phyloP scores from a whole-genome alignment of 495 filamentous ascomycete genomes.

The Penicillium flavigenum region DNA sequence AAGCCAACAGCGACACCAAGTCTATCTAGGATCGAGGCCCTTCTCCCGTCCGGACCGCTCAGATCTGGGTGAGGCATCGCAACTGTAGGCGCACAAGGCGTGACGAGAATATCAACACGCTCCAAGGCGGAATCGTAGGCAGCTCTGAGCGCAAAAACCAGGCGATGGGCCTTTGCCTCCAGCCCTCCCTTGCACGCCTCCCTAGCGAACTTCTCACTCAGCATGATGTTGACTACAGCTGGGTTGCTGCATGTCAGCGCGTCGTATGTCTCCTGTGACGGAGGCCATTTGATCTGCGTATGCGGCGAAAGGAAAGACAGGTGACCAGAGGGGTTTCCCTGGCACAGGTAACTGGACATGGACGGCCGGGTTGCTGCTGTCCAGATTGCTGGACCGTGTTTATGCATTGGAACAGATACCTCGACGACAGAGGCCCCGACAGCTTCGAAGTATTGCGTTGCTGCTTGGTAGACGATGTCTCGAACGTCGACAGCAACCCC shows the following conservation, averaged over 20 bases:
- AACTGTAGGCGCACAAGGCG: conserved; percentile 44
- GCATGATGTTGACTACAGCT: conserved; percentile 30
- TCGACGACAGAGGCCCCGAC: conserved; percentile 50
- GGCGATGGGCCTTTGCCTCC: conserved; percentile 42
- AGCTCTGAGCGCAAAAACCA: conserved; percentile 41
- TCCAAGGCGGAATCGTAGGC: conserved; percentile 45
- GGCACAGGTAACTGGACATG: conserved; percentile 33
- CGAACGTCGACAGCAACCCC: conserved; percentile 43
- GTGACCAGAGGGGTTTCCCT: conserved; percentile 31
- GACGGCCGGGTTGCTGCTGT: conserved; percentile 38
- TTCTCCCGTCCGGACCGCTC: not conserved
- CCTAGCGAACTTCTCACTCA: conserved; percentile 33
- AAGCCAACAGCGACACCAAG: conserved; percentile 38
- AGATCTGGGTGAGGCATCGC: conserved; percentile 34
- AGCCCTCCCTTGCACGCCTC: conserved; percentile 26
- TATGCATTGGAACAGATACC: conserved; percentile 53
- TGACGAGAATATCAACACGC: conserved; percentile 47
- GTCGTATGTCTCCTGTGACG: conserved; percentile 35
- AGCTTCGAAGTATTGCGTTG: conserved; percentile 38
- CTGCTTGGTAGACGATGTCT: conserved; percentile 38
- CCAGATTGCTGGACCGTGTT: conserved; percentile 47
- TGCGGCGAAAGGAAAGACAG: conserved; percentile 29
- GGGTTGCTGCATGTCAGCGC: conserved; percentile 32
- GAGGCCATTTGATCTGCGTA: conserved; percentile 24
- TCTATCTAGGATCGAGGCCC: conserved; percentile 31